Conservation (phyloP, 805 yeast species). For the Teunomyces funiuensis region DNA sequence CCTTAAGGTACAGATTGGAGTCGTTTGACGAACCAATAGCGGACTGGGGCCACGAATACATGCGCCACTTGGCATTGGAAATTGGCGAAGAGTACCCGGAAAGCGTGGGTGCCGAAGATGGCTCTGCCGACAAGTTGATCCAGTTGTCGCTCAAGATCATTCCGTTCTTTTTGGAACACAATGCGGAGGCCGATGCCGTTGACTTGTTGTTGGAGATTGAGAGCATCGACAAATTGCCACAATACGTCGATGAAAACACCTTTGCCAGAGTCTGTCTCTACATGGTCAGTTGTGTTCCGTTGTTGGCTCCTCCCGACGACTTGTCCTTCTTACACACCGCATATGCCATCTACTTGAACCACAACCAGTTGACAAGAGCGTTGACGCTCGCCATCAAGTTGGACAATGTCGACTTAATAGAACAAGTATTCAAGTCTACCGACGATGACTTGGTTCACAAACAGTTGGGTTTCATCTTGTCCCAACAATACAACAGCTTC, state of each 20-base stretch:
- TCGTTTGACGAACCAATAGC: constrained; percentile 59
- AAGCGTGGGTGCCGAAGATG: constrained; percentile 36
- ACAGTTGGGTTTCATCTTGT: constrained; percentile 87
- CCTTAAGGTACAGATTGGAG: constrained; percentile 72
- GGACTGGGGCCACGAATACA: constrained; percentile 98
- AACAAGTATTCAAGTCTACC: constrained; percentile 79
- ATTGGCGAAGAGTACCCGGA: constrained; percentile 84
- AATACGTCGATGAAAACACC: constrained; percentile 81
- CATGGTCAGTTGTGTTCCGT: constrained; percentile 94
- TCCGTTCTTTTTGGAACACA: constrained; percentile 88
- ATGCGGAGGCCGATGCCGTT: constrained; percentile 98
- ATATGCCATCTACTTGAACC: constrained; percentile 74
- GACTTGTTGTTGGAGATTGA: constrained; percentile 90
- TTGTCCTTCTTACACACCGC: constrained; percentile 84
- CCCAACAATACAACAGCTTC: constrained; percentile 83
- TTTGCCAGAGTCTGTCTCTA: constrained; percentile 89
- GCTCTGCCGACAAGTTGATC: constrained; percentile 45
- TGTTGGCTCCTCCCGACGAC: constrained; percentile 94
- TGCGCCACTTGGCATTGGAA: constrained; percentile 93
- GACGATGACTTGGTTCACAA: constrained; percentile 72
- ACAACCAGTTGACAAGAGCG: constrained; percentile 85
- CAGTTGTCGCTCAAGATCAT: constrained; percentile 73
- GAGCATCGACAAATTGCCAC: constrained; percentile 75
- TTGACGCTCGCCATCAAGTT: constrained; percentile 84
- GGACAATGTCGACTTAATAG: constrained; percentile 76